Percentiles rank a stretch among this genome's conserved stretches.
Evolutionary conservation across 2,329 filamentous ascomycete genomes (phyloP).

Genomic region (Exophiala viscosa): DNA sequence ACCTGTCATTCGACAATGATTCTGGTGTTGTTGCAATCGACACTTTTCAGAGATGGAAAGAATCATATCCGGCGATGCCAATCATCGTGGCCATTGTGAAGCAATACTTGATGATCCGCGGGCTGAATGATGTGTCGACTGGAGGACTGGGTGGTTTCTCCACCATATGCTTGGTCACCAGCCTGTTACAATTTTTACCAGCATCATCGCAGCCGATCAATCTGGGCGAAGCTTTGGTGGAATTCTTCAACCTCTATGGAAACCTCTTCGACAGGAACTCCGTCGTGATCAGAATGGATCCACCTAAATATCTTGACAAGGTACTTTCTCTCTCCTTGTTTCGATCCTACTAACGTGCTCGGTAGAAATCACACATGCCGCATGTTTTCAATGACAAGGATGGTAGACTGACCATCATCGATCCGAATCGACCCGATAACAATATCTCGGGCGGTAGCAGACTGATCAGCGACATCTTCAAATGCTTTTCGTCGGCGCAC

Average conservation of each 20-base stretch:
- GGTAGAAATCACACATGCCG: constrained; percentile 20
- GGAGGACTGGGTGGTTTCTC: constrained; percentile 93
- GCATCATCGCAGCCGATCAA: constrained; percentile 50
- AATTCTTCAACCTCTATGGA: constrained; percentile 88
- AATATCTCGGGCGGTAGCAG: constrained; percentile 86
- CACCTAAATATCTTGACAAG: constrained; percentile 74
- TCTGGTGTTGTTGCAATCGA: constrained; percentile 75
- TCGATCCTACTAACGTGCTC: constrained; percentile 12
- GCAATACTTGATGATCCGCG: constrained; percentile 85
- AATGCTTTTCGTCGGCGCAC: constrained; percentile 66
- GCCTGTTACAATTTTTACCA: constrained; percentile 77
- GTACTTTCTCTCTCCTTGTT: constrained; percentile 39
- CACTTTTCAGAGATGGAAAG: constrained; percentile 78
- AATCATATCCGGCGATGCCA: constrained; percentile 77
- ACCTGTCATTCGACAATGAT: constrained; percentile 91
- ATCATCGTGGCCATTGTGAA: constrained; percentile 84
- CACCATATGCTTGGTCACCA: constrained; percentile 88
- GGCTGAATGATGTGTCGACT: constrained; percentile 83
- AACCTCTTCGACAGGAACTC: constrained; percentile 68
- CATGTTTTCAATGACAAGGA: constrained; percentile 53
- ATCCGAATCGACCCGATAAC: constrained; percentile 79
- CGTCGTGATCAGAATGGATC: constrained; percentile 71
- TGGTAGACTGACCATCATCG: constrained; percentile 78
- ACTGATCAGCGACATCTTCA: constrained; percentile 64
- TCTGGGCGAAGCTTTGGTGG: constrained; percentile 75